Conservation (phyloP, 371 early-diverging fungal species). For the Ordospora pajunii region DNA sequence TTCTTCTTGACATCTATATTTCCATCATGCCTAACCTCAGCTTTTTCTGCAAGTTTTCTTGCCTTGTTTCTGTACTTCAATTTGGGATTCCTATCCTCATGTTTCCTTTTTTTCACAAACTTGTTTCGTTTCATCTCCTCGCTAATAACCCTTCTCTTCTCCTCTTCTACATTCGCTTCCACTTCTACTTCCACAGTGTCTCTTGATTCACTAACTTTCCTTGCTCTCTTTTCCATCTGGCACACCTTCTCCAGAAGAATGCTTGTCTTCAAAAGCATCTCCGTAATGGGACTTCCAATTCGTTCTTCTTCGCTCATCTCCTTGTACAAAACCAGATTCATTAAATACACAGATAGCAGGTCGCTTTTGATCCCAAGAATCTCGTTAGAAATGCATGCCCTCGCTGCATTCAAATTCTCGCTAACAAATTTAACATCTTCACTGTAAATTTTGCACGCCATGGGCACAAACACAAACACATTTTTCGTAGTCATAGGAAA, state of each 20-base stretch:
- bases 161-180: neutral
- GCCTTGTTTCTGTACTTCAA: slow-evolving; percentile 7
- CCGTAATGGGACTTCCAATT: neutral
- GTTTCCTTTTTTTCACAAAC: neutral
- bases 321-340: slow-evolving; percentile 3
- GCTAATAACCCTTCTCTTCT: neutral
- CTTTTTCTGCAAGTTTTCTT: neutral
- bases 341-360: neutral
- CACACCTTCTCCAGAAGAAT: slow-evolving; percentile 12
- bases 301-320: neutral
- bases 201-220: no score
- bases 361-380: neutral
- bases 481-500: neutral
- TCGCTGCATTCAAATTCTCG: neutral
- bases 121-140: slow-evolving; percentile 1
- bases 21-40: neutral
- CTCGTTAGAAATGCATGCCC: neutral
- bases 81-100: neutral
- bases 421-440: slow-evolving; percentile 1
- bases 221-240: neutral
- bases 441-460: neutral
- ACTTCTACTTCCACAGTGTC: no score
- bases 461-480: neutral
- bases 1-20: neutral
- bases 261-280: neutral